phyloP scores from a whole-genome alignment of 164 flowering plant genomes.

The Sextonia rubra region DNA sequence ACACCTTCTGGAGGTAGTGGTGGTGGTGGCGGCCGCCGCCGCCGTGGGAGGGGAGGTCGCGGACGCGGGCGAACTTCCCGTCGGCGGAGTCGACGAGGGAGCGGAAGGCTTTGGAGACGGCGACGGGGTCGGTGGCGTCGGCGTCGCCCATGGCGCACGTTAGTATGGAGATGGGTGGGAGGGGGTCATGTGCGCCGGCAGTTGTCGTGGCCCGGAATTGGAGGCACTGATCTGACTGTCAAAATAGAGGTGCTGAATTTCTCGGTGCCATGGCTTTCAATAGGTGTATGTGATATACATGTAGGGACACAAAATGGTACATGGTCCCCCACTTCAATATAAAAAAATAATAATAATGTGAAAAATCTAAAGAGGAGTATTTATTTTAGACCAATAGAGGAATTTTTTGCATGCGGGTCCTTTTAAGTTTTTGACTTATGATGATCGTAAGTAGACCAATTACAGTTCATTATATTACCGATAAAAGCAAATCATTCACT shows the following conservation, averaged over 20 bases:
- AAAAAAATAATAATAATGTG: too few relatives aligned
- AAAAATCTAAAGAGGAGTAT: too few relatives aligned
- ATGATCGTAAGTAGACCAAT: too few relatives aligned
- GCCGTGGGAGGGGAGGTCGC: constrained; percentile 65
- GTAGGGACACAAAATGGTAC: too few relatives aligned
- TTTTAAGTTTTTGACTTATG: too few relatives aligned
- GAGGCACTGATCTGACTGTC: neutral
- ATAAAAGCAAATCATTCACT: too few relatives aligned
- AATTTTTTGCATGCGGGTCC: too few relatives aligned
- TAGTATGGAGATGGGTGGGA: neutral
- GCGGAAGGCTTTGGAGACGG: constrained; percentile 42
- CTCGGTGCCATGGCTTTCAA: neutral
- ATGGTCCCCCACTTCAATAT: too few relatives aligned
- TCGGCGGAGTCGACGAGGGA: constrained; percentile 70
- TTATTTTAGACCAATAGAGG: too few relatives aligned
- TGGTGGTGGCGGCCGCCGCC: constrained; percentile 12
- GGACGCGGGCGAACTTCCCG: constrained; percentile 75
- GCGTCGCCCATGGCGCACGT: constrained; percentile 23
- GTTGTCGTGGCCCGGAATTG: neutral
- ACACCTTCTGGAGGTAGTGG: constrained; percentile 64
- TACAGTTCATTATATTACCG: too few relatives aligned
- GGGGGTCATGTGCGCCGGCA: constrained; percentile 9
- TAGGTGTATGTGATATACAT: too few relatives aligned
- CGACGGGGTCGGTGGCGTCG: constrained; percentile 21
- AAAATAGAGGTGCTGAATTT: neutral